These are phyloP conservation scores for Tilletia walkeri DNA, from an alignment of 1,284 basidiomycete species.

Conservation along the genomic window DNA sequence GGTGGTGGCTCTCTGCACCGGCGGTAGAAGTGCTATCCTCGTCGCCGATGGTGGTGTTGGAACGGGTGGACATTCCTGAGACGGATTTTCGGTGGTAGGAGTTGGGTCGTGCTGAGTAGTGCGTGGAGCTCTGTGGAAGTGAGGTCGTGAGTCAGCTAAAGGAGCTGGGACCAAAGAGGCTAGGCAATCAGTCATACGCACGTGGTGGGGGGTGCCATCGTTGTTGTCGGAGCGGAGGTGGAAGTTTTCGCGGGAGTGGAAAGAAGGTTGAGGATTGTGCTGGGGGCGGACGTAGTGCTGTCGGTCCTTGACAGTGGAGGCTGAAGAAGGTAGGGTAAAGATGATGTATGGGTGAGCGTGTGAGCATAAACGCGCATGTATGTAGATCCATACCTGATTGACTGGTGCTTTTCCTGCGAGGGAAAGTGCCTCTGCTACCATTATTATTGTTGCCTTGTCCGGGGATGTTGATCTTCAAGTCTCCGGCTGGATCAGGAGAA, in stretches of 20 bases:
- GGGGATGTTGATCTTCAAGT: conserved; percentile 22
- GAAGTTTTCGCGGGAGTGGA: conserved; percentile 42
- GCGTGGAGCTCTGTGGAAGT: conserved; percentile 32
- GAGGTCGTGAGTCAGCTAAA: too few species aligned
- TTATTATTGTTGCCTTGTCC: background rate
- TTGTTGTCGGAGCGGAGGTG: conserved; percentile 31
- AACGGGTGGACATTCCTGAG: conserved; percentile 23
- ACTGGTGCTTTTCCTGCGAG: conserved; percentile 32
- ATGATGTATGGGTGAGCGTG: background rate
- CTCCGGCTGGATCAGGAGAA: background rate
- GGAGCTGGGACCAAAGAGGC: background rate
- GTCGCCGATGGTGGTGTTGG: conserved; percentile 18
- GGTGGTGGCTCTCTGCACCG: conserved; percentile 28
- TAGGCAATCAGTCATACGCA: conserved; percentile 25
- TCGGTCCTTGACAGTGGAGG: background rate
- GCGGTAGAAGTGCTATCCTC: conserved; percentile 20
- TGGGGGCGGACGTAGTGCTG: conserved; percentile 9
- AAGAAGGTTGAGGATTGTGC: conserved; percentile 26
- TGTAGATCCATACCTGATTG: background rate
- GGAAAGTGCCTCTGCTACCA: conserved; percentile 21
- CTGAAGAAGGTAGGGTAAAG: background rate
- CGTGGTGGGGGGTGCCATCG: conserved; percentile 34
- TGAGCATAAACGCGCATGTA: background rate
- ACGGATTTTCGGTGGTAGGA: conserved; percentile 45
- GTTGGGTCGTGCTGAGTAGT: conserved; percentile 45